Evolutionary conservation across 345 rosid genomes (phyloP).

Genomic region (Lepidium didymum): DNA sequence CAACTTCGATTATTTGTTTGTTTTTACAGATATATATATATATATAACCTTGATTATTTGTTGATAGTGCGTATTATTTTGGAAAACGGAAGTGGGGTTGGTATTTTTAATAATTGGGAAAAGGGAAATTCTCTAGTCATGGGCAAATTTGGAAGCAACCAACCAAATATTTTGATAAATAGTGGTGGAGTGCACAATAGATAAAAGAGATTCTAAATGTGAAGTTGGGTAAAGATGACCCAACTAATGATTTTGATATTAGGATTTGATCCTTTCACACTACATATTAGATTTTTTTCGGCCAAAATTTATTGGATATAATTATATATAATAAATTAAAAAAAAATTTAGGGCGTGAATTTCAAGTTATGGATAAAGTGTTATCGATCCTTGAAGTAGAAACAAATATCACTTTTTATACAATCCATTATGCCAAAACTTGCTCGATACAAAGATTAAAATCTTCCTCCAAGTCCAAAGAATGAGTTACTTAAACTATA

Average conservation of each 20-base stretch:
- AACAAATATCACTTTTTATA: not conserved
- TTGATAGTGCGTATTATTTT: not conserved
- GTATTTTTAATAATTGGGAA: not conserved
- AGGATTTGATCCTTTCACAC: no score
- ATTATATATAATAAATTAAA: no score
- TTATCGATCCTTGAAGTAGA: no score
- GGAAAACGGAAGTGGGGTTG: conserved; percentile 14
- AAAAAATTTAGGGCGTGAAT: no score
- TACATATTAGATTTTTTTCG: no score
- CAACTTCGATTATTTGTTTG: not conserved
- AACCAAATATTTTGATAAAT: conserved; percentile 15
- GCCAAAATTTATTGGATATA: no score
- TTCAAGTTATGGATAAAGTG: no score
- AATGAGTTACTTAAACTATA: no score
- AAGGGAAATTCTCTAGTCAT: conserved; percentile 8
- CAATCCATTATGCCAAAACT: not conserved
- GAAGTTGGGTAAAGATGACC: no score
- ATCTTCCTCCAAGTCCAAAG: no score
- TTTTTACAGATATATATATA: not conserved
- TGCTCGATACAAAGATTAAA: not conserved
- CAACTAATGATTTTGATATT: no score
- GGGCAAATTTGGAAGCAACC: conserved; percentile 23
- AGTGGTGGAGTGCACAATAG: conserved; percentile 34
- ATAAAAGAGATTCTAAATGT: no score
- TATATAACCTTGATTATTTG: not conserved